Base-by-base conservation (phyloP, 805 yeast genomes). In the Yarrowia divulgata region DNA sequence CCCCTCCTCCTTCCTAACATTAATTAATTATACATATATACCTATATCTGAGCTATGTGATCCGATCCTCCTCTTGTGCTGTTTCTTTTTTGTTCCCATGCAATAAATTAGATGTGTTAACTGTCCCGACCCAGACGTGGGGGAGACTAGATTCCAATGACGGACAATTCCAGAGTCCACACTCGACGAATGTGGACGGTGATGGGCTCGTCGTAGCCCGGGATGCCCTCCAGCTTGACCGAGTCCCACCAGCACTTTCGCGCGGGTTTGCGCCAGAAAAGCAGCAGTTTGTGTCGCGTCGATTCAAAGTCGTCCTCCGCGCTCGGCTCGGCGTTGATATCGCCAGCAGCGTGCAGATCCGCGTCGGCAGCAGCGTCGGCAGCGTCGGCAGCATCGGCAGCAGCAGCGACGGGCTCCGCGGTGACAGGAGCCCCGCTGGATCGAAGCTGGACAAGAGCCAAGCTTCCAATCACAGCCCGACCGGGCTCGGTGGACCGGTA, bases 241-340 rank as follows among this genome's bases (percentile, higher is more conserved):
- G 80, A 80, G 55, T 86, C 87, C 99, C 99, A 95, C 99, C 99
- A 95, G 80, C 99, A 95, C 77, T 95, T 95, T 76, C 98, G 85
- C 1, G 99, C 99, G 0, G 99, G 99, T 77, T 95, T 95, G 72
- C 97, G 85, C 98, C 99, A 95, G 76, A 95, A 95, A 67, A 95
- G 80, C 45, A 95, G 82, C 66, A 95, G 83, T 78, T 95, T 95
- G 62, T 81, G 83, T 3, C 82, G 75, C 39, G 81, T 78, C 13
- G 78, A 73, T 50, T 75, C 67, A 12, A 70, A 35, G 52, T 66
- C 62, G 43, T 66, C 69, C 16, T 66, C 54, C 3, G 18, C 49
- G n/a, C 7, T 32, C 19, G 45, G 48, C 32, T 23, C 35, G 40
- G 49, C 8, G 37, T 32, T n/a, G 29, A 35, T 57, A 12, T 49